Evolutionary conservation across 768 basidiomycete species (phyloP).

Genomic region (Lentinula boryana): DNA sequence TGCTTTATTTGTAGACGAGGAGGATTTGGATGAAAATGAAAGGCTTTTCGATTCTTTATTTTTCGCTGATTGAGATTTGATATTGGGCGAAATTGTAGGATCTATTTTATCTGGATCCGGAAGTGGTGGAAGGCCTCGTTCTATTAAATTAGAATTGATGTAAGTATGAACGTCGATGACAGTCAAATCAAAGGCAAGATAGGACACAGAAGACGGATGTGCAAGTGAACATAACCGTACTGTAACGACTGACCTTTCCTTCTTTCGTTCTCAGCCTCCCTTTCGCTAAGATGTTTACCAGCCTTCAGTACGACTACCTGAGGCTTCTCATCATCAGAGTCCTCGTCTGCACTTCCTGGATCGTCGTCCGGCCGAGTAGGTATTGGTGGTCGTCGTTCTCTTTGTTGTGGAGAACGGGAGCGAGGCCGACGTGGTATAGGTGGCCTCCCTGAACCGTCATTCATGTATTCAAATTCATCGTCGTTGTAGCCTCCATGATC

Average conservation of each 20-base stretch:
- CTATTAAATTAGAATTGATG: slow-evolving; percentile 13
- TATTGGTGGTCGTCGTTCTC: slow-evolving; percentile 28
- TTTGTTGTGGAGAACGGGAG: neutral
- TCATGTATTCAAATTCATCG: slow-evolving; percentile 29
- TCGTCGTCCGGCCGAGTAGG: slow-evolving; percentile 39
- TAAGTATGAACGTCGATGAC: too few species aligned
- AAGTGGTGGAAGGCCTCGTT: slow-evolving; percentile 34
- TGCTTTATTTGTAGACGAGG: neutral
- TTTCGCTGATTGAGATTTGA: neutral
- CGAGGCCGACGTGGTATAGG: slow-evolving; percentile 33
- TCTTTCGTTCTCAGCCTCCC: slow-evolving; percentile 52
- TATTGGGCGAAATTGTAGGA: neutral
- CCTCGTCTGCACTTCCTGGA: slow-evolving; percentile 47
- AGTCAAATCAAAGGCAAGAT: neutral
- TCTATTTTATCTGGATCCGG: slow-evolving; percentile 14
- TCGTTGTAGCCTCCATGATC: slow-evolving; percentile 8
- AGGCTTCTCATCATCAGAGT: slow-evolving; percentile 49
- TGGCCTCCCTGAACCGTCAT: slow-evolving; percentile 43
- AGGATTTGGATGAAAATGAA: slow-evolving; percentile 4
- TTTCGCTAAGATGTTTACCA: slow-evolving; percentile 55
- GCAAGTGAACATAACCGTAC: neutral
- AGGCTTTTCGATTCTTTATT: neutral
- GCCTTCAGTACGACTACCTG: slow-evolving; percentile 28
- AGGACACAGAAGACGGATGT: too few species aligned
- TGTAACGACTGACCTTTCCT: slow-evolving; percentile 33